These are phyloP conservation scores for Phytopythium boreale DNA, from an alignment of 352 stramenopile species.

Conservation along the genomic window DNA sequence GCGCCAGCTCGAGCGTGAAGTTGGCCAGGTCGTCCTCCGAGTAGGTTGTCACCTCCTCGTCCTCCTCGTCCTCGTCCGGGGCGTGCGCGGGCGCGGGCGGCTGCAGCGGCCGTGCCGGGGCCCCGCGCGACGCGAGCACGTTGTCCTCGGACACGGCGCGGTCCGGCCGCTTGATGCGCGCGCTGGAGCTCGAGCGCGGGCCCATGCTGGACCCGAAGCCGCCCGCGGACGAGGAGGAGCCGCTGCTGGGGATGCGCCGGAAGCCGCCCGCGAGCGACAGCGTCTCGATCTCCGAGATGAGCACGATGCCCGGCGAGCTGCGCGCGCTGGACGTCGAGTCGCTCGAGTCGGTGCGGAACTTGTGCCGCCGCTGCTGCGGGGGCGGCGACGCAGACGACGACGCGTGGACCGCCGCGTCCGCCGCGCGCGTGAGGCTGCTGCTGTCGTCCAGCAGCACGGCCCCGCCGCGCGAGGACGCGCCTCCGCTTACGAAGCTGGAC, in stretches of 20 bases:
- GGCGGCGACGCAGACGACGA: background rate
- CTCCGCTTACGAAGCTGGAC: background rate
- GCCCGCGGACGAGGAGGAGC: slow-evolving; percentile 14
- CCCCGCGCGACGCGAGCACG: slow-evolving; percentile 18
- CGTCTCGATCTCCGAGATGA: slow-evolving; percentile 64
- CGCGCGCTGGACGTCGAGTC: slow-evolving; percentile 32
- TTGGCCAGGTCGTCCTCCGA: slow-evolving; percentile 67
- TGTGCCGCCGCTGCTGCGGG: slow-evolving; percentile 21
- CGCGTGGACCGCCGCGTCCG: background rate
- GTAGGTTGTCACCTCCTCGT: slow-evolving; percentile 35
- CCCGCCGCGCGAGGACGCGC: background rate
- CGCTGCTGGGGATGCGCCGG: slow-evolving; percentile 21
- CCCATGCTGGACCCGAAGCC: slow-evolving; percentile 11
- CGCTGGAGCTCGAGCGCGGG: slow-evolving; percentile 14
- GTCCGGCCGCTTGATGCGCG: slow-evolving; percentile 30
- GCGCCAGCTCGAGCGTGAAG: slow-evolving; percentile 65
- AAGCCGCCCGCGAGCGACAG: slow-evolving; percentile 62
- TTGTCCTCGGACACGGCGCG: slow-evolving; percentile 58
- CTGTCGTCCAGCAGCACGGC: slow-evolving; percentile 8
- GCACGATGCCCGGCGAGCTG: slow-evolving; percentile 46
- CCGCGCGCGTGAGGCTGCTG: background rate
- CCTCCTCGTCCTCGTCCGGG: slow-evolving; percentile 25
- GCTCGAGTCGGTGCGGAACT: slow-evolving; percentile 41
- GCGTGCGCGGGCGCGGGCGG: no score
- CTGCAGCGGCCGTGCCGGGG: slow-evolving; percentile 13